Base-by-base conservation (phyloP, 2,329 filamentous ascomycete species). In the Colletotrichum sp. region DNA sequence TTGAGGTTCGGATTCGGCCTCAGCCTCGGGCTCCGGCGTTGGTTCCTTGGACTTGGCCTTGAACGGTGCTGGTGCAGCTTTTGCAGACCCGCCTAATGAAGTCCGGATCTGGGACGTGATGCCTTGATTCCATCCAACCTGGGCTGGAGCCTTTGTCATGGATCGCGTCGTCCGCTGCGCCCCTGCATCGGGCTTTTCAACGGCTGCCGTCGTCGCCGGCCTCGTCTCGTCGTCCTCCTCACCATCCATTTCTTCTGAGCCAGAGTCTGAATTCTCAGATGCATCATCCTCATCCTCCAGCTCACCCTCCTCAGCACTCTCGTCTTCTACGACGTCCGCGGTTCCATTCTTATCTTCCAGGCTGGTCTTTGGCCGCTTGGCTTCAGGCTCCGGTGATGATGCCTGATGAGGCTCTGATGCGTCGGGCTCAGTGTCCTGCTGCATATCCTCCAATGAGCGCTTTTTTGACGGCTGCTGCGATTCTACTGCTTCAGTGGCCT, bases 301-400 rank as follows among this genome's bases (percentile, higher is more conserved):
- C 77, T 85, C 82, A 26, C 83, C 83, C 72, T 85, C 84, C 69
- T 86, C 83, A 21, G 80, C 79, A 65, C 73, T 68, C 13, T 48
- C 57, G 13, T 24, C 26, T 21, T 63, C 59, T 13, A 21, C n/a
- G 13, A 66, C 64, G 36, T 60, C 48, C 24, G 43, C 32, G 7
- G 39, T n/a, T 14, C 66, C 71, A 24, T 60, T 28, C 24, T 65
- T 36, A 8, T 52, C 36, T 52, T 28, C 26, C 26, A n/a, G 32
- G 28, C 43, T 57, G 36, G 48, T 72, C 39, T 64, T 80, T 60
- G 74, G 63, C 67, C 79, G 78, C 69, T 82, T 82, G 10, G 78
- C 57, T 21, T 68, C 74, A 32, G 69, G 76, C 74, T 74, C 74
- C 16, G 64, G 43, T 30, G 74, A 32, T 32, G 48, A 61, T 60